Evolutionary conservation across 768 basidiomycete species (phyloP), one percentile per base, ranked within the genome.

Genomic region (Rhodotorula sphaerocarpa): DNA sequence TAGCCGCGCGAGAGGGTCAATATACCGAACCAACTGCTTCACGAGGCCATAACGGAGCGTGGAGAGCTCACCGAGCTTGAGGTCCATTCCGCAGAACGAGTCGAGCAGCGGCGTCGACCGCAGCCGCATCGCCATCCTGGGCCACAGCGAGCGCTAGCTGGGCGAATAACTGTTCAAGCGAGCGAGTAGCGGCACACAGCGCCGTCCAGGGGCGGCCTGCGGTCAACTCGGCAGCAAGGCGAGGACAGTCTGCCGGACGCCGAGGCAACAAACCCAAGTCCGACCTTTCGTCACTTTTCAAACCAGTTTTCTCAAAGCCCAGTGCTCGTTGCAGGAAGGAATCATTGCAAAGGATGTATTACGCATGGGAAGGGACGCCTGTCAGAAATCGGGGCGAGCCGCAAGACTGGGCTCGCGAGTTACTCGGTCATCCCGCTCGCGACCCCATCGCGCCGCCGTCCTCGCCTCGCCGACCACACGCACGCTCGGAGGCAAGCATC

Each of bases 31-130:
- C 16, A 31, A 36, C 18, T 21, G 20, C 43, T 15, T 21, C 16
- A 47, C 27, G 46, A 27, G 9, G 15, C 7, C 16, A 14, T 3
- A 10, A 16, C 7, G 33, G n/a, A 21, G 21, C 21, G 21, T 12
- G 18, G 33, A 23, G 46, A 27, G 71, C 77, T 48, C 31, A 75
- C 79, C 93, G 1, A 88, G 88, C 78, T 96, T 97, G 75, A 97
- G 82, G 79, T 97, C 92, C 67, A 90, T 74, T 56, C 88, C 88
- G 50, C 90, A 79, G 76, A 92, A 92, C 3, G 88, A 88, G 41
- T 54, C 46, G 34, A 64, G 50, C 36, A 58, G 34, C 6, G 63
- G 63, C 18, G 51, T 33, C 15, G 53, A 41, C 7, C 57, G 44
- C 3, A 58, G 47, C 31, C 63, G 44, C 33, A 43, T 43, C 23